Evolutionary conservation across 2,329 filamentous ascomycete genomes (phyloP), one percentile per base, ranked within the genome.

Genomic region (Aspergillus sp.): DNA sequence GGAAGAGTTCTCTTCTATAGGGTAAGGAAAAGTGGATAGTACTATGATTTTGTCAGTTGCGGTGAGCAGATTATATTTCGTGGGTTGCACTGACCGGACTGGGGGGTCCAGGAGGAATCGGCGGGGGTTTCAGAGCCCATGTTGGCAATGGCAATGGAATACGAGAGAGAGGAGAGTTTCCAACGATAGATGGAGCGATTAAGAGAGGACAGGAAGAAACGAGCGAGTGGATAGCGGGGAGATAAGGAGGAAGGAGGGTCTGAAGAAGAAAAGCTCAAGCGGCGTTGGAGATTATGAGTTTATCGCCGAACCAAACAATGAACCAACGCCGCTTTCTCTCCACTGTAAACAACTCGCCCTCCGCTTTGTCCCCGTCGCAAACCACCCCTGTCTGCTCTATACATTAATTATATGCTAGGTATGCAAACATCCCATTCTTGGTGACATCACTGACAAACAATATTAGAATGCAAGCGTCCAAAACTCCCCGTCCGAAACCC

Each of bases 1-100:
- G 59, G 80, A 75, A 7, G 89, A 83, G 56, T 84, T 80, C 64
- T 87, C 81, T 22, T 77, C 68, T 2, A 84, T 84, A n/a, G 82
- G 83, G 59, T 83, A 81, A 27, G 83, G 79, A 47, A 96, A 82
- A 3, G 83, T 83, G 11, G 83, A 80, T 27, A 95, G 80, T 30
- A 90, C 90, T 84, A 63, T 24, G 24, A 5, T 49, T 41, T 50
- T 24, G 22, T 51, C 15, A 63, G 57, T 45, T 46, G 27, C 57
- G 41, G 19, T 45, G 47, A 39, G 50, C 22, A 46, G 49, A 19
- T 22, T 8, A 12, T 24, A 20, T 20, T 41, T 34, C 45, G 11
- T 44, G 24, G 27, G 27, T 7, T 50, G 40, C 12, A 60, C 64
- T 60, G 65, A 75, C 73, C 72, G 42, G 73, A 68, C 63, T 75